Evolutionary conservation across 164 flowering plant species (phyloP).

Genomic region (Stephania cephalantha): DNA sequence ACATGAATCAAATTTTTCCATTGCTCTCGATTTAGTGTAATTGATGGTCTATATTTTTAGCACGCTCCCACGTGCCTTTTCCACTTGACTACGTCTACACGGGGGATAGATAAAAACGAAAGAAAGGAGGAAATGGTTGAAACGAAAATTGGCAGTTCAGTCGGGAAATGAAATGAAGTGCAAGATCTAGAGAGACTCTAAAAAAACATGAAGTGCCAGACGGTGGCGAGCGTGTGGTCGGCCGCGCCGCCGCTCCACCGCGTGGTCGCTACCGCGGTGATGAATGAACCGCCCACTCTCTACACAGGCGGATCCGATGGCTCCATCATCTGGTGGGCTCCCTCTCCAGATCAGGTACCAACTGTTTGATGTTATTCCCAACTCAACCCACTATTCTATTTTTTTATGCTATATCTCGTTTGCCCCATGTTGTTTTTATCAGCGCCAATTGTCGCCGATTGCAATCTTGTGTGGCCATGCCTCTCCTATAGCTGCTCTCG

Average conservation of each 20-base stretch:
- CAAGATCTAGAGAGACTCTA: neutral
- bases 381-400: neutral
- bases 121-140: too few relatives aligned
- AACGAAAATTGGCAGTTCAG: too few relatives aligned
- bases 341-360: conserved; percentile 36
- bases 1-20: too few relatives aligned
- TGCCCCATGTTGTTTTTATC: neutral
- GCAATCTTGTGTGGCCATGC: conserved; percentile 93
- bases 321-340: conserved; percentile 87
- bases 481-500: conserved; percentile 61
- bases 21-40: too few relatives aligned
- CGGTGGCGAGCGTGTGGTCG: conserved; percentile 85
- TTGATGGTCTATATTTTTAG: too few relatives aligned
- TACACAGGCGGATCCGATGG: conserved; percentile 99
- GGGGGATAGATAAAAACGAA: too few relatives aligned
- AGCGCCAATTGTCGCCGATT: conserved; percentile 66
- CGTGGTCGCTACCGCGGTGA: conserved; percentile 65
- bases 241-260: conserved; percentile 59
- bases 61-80: too few relatives aligned
- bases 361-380: conserved; percentile 9
- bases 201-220: conserved; percentile 64
- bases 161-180: too few relatives aligned
- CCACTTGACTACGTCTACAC: too few relatives aligned
- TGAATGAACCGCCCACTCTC: conserved; percentile 63
- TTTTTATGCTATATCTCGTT: neutral